These are phyloP conservation scores for Wickerhamomyces hampshirensis DNA, from an alignment of 805 yeast species.

Conservation along the genomic window DNA sequence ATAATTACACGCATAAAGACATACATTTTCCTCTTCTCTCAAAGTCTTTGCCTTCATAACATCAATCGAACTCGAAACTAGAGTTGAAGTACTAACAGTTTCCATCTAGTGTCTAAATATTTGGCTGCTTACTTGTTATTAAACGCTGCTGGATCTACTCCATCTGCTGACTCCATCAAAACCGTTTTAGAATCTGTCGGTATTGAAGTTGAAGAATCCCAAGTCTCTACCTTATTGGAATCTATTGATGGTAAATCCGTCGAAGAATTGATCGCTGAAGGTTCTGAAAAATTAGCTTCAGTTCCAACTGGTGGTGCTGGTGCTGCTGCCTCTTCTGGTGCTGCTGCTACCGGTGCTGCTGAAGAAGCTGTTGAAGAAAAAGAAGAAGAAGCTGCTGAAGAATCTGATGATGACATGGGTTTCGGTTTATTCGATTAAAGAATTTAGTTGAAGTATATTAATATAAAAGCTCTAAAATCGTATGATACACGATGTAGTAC, in stretches of 20 bases:
- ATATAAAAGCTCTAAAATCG: neutral
- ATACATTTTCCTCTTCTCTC: neutral
- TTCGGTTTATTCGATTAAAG: constrained; percentile 96
- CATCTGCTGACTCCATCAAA: constrained; percentile 90
- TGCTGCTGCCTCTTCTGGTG: constrained; percentile 67
- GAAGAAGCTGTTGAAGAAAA: constrained; percentile 70
- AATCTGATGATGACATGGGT: constrained; percentile 78
- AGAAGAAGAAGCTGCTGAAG: constrained; percentile 63
- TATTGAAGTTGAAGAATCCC: constrained; percentile 89
- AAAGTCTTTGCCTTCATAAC: too few species aligned
- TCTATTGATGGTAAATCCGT: constrained; percentile 93
- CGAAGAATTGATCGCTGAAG: constrained; percentile 88
- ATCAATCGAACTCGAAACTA: too few species aligned
- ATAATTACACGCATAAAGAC: neutral
- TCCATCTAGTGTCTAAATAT: constrained; percentile 54
- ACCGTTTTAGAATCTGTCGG: constrained; percentile 90
- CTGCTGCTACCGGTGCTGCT: constrained; percentile 67
- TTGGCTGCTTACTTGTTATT: constrained; percentile 99
- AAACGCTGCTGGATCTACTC: constrained; percentile 95
- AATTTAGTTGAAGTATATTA: constrained; percentile 2
- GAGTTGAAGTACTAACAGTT: constrained; percentile 15
- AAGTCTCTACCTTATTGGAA: constrained; percentile 71
- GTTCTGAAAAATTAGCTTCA: constrained; percentile 93
- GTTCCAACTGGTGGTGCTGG: constrained; percentile 99
- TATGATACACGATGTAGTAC: too few species aligned